phyloP scores from a whole-genome alignment of 805 yeast genomes.

The Starmerella geochares region DNA sequence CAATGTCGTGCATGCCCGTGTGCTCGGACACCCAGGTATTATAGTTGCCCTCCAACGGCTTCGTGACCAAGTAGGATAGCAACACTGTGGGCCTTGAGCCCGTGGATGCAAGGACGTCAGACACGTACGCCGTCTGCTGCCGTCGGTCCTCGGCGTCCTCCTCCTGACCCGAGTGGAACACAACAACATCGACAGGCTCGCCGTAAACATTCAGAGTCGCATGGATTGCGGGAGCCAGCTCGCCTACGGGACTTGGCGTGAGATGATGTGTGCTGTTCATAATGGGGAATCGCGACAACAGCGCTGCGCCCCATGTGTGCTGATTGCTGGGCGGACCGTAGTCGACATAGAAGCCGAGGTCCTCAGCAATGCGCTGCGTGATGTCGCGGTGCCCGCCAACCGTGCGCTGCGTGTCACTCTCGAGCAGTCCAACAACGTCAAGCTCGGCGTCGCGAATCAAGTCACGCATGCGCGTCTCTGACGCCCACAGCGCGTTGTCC shows the following conservation, averaged over 20 bases:
- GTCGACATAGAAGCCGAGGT: slow-evolving; percentile 87
- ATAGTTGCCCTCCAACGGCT: slow-evolving; percentile 81
- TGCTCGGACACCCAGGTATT: slow-evolving; percentile 76
- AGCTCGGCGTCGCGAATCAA: slow-evolving; percentile 75
- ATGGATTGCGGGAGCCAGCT: slow-evolving; percentile 94
- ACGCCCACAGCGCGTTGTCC: slow-evolving; percentile 97
- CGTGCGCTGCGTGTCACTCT: slow-evolving; percentile 85
- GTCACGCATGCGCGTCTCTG: slow-evolving; percentile 80
- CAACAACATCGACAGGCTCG: slow-evolving; percentile 77
- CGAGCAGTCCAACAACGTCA: slow-evolving; percentile 83
- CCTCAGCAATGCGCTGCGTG: slow-evolving; percentile 84
- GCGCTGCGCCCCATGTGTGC: slow-evolving; percentile 96
- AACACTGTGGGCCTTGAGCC: slow-evolving; percentile 75
- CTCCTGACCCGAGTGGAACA: slow-evolving; percentile 96
- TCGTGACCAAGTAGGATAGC: slow-evolving; percentile 81
- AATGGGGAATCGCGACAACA: slow-evolving; percentile 89
- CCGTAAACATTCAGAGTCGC: slow-evolving; percentile 92
- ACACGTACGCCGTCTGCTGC: slow-evolving; percentile 66
- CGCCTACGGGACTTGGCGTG: slow-evolving; percentile 94
- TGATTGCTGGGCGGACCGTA: slow-evolving; percentile 97
- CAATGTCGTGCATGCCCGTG: slow-evolving; percentile 88
- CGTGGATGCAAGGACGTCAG: slow-evolving; percentile 66
- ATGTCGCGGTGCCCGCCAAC: slow-evolving; percentile 93
- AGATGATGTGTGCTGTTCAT: slow-evolving; percentile 80
- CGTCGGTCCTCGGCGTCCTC: slow-evolving; percentile 92